These are phyloP conservation scores for Talaromyces verruculosus DNA, from an alignment of 2,329 filamentous ascomycete genomes.

Conservation along the genomic window DNA sequence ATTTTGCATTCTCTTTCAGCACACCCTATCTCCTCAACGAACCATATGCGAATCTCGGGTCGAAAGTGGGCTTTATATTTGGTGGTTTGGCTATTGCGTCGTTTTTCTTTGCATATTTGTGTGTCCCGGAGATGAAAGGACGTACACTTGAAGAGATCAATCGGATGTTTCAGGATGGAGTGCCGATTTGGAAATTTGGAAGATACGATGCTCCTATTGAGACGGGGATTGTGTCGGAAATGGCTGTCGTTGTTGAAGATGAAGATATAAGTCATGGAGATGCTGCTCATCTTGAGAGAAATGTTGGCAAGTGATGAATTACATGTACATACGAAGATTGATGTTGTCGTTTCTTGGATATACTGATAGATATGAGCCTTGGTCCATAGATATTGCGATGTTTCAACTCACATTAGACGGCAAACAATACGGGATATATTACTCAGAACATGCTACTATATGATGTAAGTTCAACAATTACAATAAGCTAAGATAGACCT, in stretches of 20 bases:
- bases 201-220: conserved; percentile 16
- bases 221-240: background rate
- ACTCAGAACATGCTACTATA: too few species aligned
- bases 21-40: conserved; percentile 42
- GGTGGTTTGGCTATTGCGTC: conserved; percentile 29
- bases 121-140: conserved; percentile 35
- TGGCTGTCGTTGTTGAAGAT: background rate
- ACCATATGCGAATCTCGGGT: conserved; percentile 37
- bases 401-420: too few species aligned
- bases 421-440: too few species aligned
- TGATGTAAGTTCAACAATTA: too few species aligned
- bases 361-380: too few species aligned
- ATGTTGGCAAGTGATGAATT: background rate
- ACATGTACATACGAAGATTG: background rate
- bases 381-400: too few species aligned
- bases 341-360: too few species aligned
- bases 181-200: conserved; percentile 25
- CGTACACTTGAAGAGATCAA: conserved; percentile 36
- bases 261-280: background rate
- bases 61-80: conserved; percentile 42
- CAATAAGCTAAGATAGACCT: too few species aligned
- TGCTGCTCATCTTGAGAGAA: background rate
- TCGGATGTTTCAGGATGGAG: conserved; percentile 29
- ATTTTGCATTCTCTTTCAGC: conserved; percentile 37
- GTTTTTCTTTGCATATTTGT: conserved; percentile 28